Evolutionary conservation across 495 filamentous ascomycete species (phyloP).

Genomic region (Sordaria brevicollis): DNA sequence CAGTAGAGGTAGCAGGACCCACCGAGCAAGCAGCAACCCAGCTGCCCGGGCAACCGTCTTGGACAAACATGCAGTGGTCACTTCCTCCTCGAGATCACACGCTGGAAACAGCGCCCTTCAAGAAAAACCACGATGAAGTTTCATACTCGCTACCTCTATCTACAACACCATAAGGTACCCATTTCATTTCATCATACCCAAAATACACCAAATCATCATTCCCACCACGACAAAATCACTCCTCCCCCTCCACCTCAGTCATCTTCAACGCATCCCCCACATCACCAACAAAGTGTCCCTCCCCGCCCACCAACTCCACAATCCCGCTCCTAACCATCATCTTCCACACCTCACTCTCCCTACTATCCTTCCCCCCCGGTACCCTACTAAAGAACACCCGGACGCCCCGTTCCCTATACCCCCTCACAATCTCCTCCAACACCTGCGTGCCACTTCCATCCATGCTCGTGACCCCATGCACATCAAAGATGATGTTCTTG

Average conservation of each 20-base stretch:
- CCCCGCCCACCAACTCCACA: conserved; percentile 64
- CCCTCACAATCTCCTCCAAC: conserved; percentile 73
- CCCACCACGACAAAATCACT: conserved; percentile 1
- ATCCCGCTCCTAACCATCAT: conserved; percentile 75
- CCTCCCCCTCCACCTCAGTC: conserved; percentile 54
- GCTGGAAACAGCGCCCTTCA: not conserved
- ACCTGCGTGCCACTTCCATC: conserved; percentile 93
- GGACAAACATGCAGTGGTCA: not conserved
- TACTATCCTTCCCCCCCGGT: conserved; percentile 27
- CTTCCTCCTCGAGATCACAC: not conserved
- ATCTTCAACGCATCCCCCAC: conserved; percentile 76
- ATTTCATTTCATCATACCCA: not conserved
- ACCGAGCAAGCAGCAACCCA: no score
- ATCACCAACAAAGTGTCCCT: conserved; percentile 64
- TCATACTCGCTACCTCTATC: not conserved
- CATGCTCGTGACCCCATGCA: conserved; percentile 86
- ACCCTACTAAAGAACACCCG: conserved; percentile 83
- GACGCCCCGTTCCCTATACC: conserved; percentile 60
- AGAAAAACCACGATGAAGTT: not conserved
- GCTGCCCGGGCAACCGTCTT: not conserved
- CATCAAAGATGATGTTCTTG: conserved; percentile 88
- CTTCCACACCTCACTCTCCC: conserved; percentile 53
- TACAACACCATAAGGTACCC: no score
- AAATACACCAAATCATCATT: not conserved
- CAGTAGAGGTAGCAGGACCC: no score